Conservation (phyloP, 495 filamentous ascomycete genomes). For the Aspergillus carlsbadensis region DNA sequence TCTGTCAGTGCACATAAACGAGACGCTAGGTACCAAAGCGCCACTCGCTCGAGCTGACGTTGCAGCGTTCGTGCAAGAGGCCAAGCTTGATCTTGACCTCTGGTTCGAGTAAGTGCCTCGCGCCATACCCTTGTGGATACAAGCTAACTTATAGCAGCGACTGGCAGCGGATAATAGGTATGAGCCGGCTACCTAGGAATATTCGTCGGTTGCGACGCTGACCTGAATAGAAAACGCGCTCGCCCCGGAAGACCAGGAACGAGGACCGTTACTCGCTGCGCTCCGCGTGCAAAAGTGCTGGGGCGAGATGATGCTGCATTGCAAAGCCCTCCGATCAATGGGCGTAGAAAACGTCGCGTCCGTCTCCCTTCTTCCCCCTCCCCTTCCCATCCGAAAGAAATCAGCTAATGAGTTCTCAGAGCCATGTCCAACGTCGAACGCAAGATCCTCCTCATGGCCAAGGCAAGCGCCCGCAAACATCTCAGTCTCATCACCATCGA, state of each 20-base stretch:
- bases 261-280: slow-evolving; percentile 36
- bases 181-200: not conserved
- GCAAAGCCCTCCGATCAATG: slow-evolving; percentile 47
- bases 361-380: not conserved
- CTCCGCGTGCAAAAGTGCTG: slow-evolving; percentile 46
- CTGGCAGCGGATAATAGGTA: slow-evolving; percentile 46
- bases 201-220: not conserved
- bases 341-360: slow-evolving; percentile 50
- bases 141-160: slow-evolving; percentile 30
- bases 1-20: slow-evolving; percentile 33
- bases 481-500: slow-evolving; percentile 43
- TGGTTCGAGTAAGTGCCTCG: slow-evolving; percentile 42
- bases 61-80: slow-evolving; percentile 41
- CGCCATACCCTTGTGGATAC: not conserved
- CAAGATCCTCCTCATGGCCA: slow-evolving; percentile 44
- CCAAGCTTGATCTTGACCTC: slow-evolving; percentile 45
- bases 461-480: slow-evolving; percentile 48
- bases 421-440: slow-evolving; percentile 43
- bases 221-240: slow-evolving; percentile 21
- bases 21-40: slow-evolving; percentile 23
- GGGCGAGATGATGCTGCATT: slow-evolving; percentile 50
- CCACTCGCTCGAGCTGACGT: slow-evolving; percentile 29
- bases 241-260: slow-evolving; percentile 28
- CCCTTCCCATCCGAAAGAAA: not conserved
- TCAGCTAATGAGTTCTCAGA: slow-evolving; percentile 13